phyloP scores from a whole-genome alignment of 352 stramenopile species.

The Globisporangium uncinulatum region DNA sequence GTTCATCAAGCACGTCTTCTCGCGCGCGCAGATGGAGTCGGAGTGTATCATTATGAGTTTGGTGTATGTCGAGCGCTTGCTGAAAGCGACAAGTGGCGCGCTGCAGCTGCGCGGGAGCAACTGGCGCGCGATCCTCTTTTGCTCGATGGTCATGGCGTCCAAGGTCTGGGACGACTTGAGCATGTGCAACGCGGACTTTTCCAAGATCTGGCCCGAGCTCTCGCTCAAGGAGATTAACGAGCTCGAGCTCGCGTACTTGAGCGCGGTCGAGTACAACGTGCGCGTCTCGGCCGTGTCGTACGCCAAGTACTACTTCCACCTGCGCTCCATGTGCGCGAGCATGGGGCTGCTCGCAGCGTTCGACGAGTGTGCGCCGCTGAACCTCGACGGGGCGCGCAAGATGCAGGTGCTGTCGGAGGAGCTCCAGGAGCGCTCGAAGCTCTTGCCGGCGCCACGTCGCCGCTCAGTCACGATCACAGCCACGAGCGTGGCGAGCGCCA shows the following conservation, averaged over 20 bases:
- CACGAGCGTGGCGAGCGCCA: constrained; percentile 31
- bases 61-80: constrained; percentile 95
- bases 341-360: constrained; percentile 79
- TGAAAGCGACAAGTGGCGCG: constrained; percentile 85
- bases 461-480: constrained; percentile 76
- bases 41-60: constrained; percentile 98
- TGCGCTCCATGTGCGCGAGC: constrained; percentile 92
- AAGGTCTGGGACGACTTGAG: constrained; percentile 98
- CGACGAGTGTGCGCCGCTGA: constrained; percentile 71
- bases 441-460: constrained; percentile 60
- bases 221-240: constrained; percentile 93
- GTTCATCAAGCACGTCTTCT: constrained; percentile 94
- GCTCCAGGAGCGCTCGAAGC: constrained; percentile 80
- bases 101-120: constrained; percentile 83
- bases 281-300: constrained; percentile 83
- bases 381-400: constrained; percentile 77
- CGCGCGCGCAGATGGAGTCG: constrained; percentile 87
- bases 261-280: constrained; percentile 88
- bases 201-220: constrained; percentile 90
- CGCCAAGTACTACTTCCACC: constrained; percentile 96
- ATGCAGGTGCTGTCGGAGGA: constrained; percentile 87
- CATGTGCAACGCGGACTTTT: constrained; percentile 98
- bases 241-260: constrained; percentile 91
- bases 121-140: constrained; percentile 94
- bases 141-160: constrained; percentile 94